Evolutionary conservation across 768 basidiomycete species (phyloP).

Genomic region (Trametes maxima): DNA sequence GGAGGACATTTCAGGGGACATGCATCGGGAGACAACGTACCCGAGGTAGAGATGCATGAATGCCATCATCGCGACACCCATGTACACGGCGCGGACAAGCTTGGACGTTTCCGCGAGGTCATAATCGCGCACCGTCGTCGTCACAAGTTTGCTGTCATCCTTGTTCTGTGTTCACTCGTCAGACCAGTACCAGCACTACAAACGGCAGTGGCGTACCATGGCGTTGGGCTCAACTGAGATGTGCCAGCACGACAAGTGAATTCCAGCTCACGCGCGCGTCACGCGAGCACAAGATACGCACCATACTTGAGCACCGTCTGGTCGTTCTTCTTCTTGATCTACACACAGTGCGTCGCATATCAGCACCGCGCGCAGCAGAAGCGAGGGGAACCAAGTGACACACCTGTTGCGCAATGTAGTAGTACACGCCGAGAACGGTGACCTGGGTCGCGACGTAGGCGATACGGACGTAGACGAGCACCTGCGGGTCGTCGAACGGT

Average conservation of each 20-base stretch:
- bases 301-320: conserved; percentile 95
- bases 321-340: conserved; percentile 97
- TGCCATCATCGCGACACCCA: conserved; percentile 43
- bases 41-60: conserved; percentile 94
- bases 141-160: conserved; percentile 73
- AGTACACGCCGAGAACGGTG: conserved; percentile 74
- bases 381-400: conserved; percentile 26
- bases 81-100: conserved; percentile 51
- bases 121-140: conserved; percentile 93
- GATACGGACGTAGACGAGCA: conserved; percentile 80
- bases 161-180: conserved; percentile 42
- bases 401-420: conserved; percentile 76
- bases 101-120: conserved; percentile 89
- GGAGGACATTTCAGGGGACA: background rate
- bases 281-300: conserved; percentile 36
- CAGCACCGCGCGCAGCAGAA: background rate
- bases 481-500: conserved; percentile 85
- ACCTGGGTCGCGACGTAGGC: conserved; percentile 80
- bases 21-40: conserved; percentile 16
- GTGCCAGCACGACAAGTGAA: background rate
- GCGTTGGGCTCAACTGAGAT: conserved; percentile 72
- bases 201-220: conserved; percentile 56
- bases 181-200: background rate
- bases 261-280: background rate
- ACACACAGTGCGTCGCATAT: conserved; percentile 8